Base-by-base conservation (phyloP, 805 yeast genomes). In the Saccharomycopsis sp. region DNA sequence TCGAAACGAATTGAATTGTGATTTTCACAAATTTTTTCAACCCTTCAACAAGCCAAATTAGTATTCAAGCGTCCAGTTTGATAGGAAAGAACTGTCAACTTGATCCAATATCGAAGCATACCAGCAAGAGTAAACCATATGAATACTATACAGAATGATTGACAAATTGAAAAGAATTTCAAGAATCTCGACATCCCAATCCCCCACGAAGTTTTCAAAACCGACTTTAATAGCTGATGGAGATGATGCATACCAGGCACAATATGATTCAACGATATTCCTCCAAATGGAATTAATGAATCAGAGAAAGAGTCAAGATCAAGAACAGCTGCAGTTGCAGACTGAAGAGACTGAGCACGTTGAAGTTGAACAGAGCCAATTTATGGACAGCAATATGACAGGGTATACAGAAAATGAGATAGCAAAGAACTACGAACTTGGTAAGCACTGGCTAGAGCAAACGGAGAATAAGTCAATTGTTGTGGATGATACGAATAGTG, bases 211-310 rank as follows among this genome's bases (percentile, higher is more conserved):
- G 15, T 61, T 59, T 46, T 59, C 62, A 12, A 55, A 59, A 34
- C 63, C 63, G 12, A 57, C 59, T 2, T 24, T 61, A 14, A 56
- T 61, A 2, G 63, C 63, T n/a, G 54, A 56, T 24, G 63, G 63
- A 23, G 58, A 64, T 7, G 56, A 63, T 46, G 60, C 66, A 0
- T 58, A 65, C 18, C 68, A 70, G 50, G 67, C 65, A 0, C 72
- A 71, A 14, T 68, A 67, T 54, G 72, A 68, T 37, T 51, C 57
- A 8, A 70, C 68, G 1, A 65, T 60, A 34, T 64, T 62, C 52
- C 59, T 64, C 48, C 65, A 63, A 41, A 63, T 61, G 14, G 46
- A 60, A 20, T 18, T 20, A 4, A 3, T 15, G 48, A 23, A n/a
- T 46, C 56, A 24, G 50, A 55, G 2, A 40, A 41, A 24, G 20